phyloP scores from a whole-genome alignment of 1,284 basidiomycete species.

The Singerocomus rubriflavus region DNA sequence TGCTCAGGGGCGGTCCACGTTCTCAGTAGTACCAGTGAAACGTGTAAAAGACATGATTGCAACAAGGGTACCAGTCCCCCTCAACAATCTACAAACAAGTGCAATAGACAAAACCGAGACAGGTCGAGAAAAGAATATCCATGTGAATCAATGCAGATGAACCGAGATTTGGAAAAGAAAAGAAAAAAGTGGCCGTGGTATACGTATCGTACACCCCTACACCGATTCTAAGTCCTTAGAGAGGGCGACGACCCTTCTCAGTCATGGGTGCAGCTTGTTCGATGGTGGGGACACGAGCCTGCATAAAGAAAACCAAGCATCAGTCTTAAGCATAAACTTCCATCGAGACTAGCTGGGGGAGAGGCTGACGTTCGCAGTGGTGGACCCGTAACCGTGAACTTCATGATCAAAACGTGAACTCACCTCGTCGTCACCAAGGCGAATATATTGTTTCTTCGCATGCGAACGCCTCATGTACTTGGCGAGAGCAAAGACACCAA shows the following conservation, averaged over 20 bases:
- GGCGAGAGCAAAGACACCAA: conserved; percentile 42
- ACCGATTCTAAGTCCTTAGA: conserved; percentile 15
- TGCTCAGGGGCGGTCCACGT: background rate
- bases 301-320: conserved; percentile 4
- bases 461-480: conserved; percentile 43
- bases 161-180: conserved; percentile 9
- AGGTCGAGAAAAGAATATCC: conserved; percentile 17
- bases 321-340: conserved; percentile 8
- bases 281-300: conserved; percentile 20
- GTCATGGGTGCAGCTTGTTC: conserved; percentile 27
- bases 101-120: conserved; percentile 15
- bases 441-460: conserved; percentile 46
- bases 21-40: background rate
- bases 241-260: conserved; percentile 28
- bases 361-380: conserved; percentile 1
- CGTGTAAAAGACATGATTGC: background rate
- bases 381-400: conserved; percentile 13
- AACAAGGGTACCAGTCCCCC: conserved; percentile 27
- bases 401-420: conserved; percentile 28
- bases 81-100: conserved; percentile 21
- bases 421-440: conserved; percentile 58
- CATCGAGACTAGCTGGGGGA: conserved; percentile 1
- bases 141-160: conserved; percentile 24
- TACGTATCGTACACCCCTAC: conserved; percentile 8
- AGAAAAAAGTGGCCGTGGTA: conserved; percentile 1